Evolutionary conservation across 1,284 basidiomycete species (phyloP).

Genomic region (Neonothopanus nambi): DNA sequence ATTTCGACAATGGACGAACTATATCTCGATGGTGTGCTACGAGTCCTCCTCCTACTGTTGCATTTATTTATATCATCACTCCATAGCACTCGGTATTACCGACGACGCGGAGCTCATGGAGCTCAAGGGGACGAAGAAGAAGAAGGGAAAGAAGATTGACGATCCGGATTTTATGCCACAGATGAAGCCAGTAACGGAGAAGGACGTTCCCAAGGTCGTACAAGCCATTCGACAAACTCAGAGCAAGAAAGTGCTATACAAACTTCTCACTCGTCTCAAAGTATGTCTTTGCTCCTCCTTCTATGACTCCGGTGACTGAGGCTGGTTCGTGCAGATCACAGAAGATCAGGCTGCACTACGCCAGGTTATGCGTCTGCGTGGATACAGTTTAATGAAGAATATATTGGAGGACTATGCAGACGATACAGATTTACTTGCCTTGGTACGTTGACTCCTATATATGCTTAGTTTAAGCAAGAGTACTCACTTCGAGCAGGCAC

Average conservation of each 20-base stretch:
- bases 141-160: conserved; percentile 90
- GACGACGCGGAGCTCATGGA: conserved; percentile 84
- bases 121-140: conserved; percentile 89
- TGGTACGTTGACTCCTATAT: conserved; percentile 47
- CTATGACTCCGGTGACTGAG: not conserved
- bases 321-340: conserved; percentile 64
- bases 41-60: conserved; percentile 1
- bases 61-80: conserved; percentile 12
- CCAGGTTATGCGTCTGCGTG: conserved; percentile 90
- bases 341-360: conserved; percentile 79
- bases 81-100: conserved; percentile 87
- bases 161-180: conserved; percentile 83
- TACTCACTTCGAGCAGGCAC: conserved; percentile 44
- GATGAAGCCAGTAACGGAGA: conserved; percentile 73
- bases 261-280: conserved; percentile 85
- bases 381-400: conserved; percentile 91
- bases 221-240: conserved; percentile 90
- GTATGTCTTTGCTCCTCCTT: conserved; percentile 36
- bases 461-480: not conserved
- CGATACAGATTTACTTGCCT: conserved; percentile 71
- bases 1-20: conserved; percentile 92
- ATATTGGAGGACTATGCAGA: conserved; percentile 79
- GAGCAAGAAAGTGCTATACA: conserved; percentile 81
- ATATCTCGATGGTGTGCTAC: conserved; percentile 81
- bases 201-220: conserved; percentile 89